Conservation (phyloP, 1,284 basidiomycete genomes). For the Schizophyllum commune region DNA sequence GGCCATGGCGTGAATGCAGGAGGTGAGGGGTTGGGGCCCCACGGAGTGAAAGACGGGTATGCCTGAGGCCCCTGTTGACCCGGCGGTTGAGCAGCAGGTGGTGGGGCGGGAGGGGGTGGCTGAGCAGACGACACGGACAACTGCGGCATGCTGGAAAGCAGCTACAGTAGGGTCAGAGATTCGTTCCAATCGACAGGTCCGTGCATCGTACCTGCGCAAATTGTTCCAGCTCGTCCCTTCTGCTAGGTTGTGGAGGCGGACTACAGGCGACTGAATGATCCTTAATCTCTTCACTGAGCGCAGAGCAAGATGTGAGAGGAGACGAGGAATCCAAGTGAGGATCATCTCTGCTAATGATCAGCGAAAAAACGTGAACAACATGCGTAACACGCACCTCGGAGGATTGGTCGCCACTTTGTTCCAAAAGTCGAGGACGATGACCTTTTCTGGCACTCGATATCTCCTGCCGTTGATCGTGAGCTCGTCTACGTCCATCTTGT, state of each 20-base stretch:
- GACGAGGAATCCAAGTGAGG: background rate
- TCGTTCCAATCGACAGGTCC: background rate
- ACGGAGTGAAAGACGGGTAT: too few species aligned
- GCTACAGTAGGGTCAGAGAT: slow-evolving; percentile 6
- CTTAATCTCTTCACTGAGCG: too few species aligned
- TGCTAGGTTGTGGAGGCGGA: too few species aligned
- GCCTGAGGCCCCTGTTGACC: too few species aligned
- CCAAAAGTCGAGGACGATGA: slow-evolving; percentile 95
- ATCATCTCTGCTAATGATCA: background rate
- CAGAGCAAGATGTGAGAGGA: too few species aligned
- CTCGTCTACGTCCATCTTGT: slow-evolving; percentile 59
- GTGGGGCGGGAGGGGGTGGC: background rate
- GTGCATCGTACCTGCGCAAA: too few species aligned
- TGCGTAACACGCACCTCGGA: slow-evolving; percentile 18
- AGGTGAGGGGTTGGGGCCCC: too few species aligned
- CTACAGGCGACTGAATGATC: too few species aligned
- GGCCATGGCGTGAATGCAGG: too few species aligned
- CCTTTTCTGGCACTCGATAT: slow-evolving; percentile 90
- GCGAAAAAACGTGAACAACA: background rate
- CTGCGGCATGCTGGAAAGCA: background rate
- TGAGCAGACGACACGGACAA: background rate
- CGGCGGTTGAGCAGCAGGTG: background rate
- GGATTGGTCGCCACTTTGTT: slow-evolving; percentile 58
- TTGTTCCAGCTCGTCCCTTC: too few species aligned
- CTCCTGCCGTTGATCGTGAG: slow-evolving; percentile 77